Base-by-base conservation (phyloP, 495 filamentous ascomycete species). In the Penicillium angulare region DNA sequence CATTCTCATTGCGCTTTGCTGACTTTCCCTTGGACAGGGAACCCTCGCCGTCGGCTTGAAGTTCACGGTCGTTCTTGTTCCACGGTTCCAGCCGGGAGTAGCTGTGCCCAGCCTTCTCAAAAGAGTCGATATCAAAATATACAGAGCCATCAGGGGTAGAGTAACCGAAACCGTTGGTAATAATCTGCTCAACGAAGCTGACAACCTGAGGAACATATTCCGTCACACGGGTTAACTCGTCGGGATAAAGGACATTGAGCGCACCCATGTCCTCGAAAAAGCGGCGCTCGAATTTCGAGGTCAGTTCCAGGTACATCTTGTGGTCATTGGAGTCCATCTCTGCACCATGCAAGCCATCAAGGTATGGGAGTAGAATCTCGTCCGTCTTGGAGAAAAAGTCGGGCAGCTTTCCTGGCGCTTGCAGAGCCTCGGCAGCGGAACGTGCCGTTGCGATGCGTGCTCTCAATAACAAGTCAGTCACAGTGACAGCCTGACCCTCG, bases 31-130 rank as follows among this genome's bases (percentile, higher is more conserved):
- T 86, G 1, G 86, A 81, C 36, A 97, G 63, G 0, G 90, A 82
- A 2, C 93, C 93, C 56, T 98, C 93, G 21, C 93, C 93, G 60
- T 98, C 92, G 3, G 88, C 91, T 50, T 87, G 81, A 20, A 96
- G 69, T 5, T 83, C 83, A 63, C 88, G 84, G 64, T 97, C 85
- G 45, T 89, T 89, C 23, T 86, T 80, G 63, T 84, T 95, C 79
- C 91, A 90, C 0, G 93, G 93, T 53, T 90, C 86, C 12, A 98
- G 72, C 10, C 91, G 79, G 0, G 92, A 90, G 56, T 97, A 98
- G 2, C 79, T 77, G 63, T 93, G 87, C 0, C 92, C 89, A 0
- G 81, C 85, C 17, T 80, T 79, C 59, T 98, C 93, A 58, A 96
- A 97, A 0, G 89, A 82, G 3, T 75, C 72, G 53, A 95, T 97